Evolutionary conservation across 208 protist genomes (phyloP).

Genomic region (Angomonas deanei): DNA sequence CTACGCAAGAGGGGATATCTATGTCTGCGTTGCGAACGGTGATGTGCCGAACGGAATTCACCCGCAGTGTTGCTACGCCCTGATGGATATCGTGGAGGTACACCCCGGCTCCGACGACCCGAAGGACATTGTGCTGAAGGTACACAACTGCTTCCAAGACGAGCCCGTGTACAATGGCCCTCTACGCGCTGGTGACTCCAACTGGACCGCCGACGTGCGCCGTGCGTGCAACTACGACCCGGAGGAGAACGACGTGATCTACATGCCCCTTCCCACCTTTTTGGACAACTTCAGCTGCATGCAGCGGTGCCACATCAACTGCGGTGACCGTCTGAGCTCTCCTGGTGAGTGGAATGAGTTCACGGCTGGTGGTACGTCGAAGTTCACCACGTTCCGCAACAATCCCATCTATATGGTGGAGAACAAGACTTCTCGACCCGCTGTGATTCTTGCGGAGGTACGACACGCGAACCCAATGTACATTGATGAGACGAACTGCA

Average conservation of each 20-base stretch:
- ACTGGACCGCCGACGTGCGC: constrained; percentile 60
- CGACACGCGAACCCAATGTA: constrained; percentile 29
- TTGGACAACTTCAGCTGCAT: constrained; percentile 76
- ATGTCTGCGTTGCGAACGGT: constrained; percentile 60
- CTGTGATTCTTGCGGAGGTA: constrained; percentile 53
- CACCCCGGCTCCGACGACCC: constrained; percentile 32
- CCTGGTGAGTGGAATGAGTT: constrained; percentile 49
- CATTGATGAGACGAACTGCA: constrained; percentile 48
- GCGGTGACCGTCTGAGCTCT: constrained; percentile 68
- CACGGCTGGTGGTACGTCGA: constrained; percentile 69
- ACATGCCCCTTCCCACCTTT: constrained; percentile 73
- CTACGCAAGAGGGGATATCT: constrained; percentile 60
- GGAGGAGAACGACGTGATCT: constrained; percentile 41
- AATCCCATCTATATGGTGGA: constrained; percentile 86
- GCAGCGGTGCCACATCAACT: constrained; percentile 83
- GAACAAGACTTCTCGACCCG: constrained; percentile 33
- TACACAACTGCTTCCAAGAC: constrained; percentile 51
- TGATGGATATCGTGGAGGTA: constrained; percentile 66
- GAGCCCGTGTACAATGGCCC: constrained; percentile 61
- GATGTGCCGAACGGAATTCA: constrained; percentile 55
- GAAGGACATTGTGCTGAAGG: constrained; percentile 60
- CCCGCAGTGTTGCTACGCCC: constrained; percentile 66
- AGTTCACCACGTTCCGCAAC: constrained; percentile 79
- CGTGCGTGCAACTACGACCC: constrained; percentile 51
- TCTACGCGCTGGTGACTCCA: constrained; percentile 35